phyloP scores from a whole-genome alignment of 305 asterid genomes.

The Fraxinus nigra region DNA sequence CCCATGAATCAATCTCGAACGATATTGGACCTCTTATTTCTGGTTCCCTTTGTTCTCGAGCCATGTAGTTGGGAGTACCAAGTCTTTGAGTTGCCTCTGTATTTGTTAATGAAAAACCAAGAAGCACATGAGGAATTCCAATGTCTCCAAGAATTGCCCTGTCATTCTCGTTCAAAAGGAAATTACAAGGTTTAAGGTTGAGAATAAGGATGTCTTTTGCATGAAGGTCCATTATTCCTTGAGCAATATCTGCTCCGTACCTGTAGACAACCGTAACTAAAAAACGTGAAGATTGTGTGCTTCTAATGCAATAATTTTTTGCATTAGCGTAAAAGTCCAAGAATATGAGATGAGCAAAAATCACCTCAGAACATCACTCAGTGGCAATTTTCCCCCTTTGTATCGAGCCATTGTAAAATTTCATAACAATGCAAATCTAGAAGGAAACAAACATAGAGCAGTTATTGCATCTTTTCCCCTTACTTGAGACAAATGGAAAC shows the following conservation, averaged over 20 bases:
- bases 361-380: conserved; percentile 57
- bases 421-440: conserved; percentile 55
- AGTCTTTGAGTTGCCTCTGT: conserved; percentile 37
- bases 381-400: conserved; percentile 56
- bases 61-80: conserved; percentile 73
- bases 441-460: conserved; percentile 21
- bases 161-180: conserved; percentile 49
- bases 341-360: neutral
- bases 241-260: conserved; percentile 49
- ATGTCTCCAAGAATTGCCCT: conserved; percentile 55
- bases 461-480: neutral
- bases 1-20: conserved; percentile 68
- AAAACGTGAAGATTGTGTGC: neutral
- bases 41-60: conserved; percentile 75
- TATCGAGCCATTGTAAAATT: conserved; percentile 42
- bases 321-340: neutral
- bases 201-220: conserved; percentile 42
- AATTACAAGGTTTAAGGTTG: conserved; percentile 62
- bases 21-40: conserved; percentile 62
- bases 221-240: conserved; percentile 54
- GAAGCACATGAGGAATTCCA: conserved; percentile 55
- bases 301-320: conserved; percentile 12
- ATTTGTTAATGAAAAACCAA: conserved; percentile 39
- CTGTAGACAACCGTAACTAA: conserved; percentile 26
- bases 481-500: neutral